Evolutionary conservation across 306 rosid genomes (phyloP).

Genomic region (Trifolium repens): DNA sequence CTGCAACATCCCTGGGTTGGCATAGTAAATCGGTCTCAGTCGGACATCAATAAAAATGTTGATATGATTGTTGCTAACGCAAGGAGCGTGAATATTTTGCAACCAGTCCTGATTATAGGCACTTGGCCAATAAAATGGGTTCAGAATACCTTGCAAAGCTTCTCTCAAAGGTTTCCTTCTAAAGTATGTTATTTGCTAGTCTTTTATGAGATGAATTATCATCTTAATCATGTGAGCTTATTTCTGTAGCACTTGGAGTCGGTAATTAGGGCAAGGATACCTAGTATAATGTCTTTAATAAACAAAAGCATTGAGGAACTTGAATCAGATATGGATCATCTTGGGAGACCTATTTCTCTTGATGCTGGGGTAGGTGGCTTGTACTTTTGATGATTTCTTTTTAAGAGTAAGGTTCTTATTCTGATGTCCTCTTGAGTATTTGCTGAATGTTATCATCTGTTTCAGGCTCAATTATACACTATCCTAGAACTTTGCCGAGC

Average conservation of each 20-base stretch:
- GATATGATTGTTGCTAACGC: conserved; percentile 85
- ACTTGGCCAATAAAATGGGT: conserved; percentile 88
- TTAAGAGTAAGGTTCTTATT: background rate
- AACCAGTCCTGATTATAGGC: conserved; percentile 92
- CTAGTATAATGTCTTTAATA: conserved; percentile 82
- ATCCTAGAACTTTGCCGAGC: conserved; percentile 96
- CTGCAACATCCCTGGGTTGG: conserved; percentile 97
- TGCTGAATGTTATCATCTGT: conserved; percentile 31
- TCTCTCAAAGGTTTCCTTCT: conserved; percentile 75
- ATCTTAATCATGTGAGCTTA: conserved; percentile 45
- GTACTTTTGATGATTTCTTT: conserved; percentile 32
- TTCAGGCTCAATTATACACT: conserved; percentile 91
- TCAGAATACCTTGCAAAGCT: conserved; percentile 98
- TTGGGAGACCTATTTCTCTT: conserved; percentile 89
- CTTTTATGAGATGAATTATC: conserved; percentile 15
- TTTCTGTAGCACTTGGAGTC: conserved; percentile 80
- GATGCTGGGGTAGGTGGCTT: conserved; percentile 99
- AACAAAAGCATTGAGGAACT: conserved; percentile 94
- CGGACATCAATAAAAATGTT: conserved; percentile 88
- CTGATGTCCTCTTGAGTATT: conserved; percentile 11
- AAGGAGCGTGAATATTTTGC: conserved; percentile 93
- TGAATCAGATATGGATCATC: conserved; percentile 90
- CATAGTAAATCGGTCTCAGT: conserved; percentile 93
- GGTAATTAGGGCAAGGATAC: conserved; percentile 85
- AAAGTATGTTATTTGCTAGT: background rate